Base-by-base conservation (phyloP, 371 early-diverging fungal genomes). In the Mortierella sp. region DNA sequence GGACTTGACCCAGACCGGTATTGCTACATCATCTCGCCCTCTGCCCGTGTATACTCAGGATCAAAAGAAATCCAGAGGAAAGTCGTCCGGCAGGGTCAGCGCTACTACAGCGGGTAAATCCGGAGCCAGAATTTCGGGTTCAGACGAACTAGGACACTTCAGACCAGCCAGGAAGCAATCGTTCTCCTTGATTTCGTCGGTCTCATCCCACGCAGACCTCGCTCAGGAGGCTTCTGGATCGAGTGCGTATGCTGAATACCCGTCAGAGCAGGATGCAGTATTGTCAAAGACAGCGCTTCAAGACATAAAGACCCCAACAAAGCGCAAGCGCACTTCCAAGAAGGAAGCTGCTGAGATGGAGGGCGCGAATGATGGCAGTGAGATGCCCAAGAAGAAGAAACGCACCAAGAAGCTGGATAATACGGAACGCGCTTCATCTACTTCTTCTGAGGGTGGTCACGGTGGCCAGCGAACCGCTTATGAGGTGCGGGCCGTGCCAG, bases 401-500 rank as follows among this genome's bases (percentile, higher is more conserved):
- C 59, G 69, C 24, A 64, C 56, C 21, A 75, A 68, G 49, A 75
- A 75, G 55, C n/a, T 49, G n/a, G 49, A 59, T 11, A 69, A 69
- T 23, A 57, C 69, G 6, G 69, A 69, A 23, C 60, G 63, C 37
- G 69, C 63, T 21, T 69, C 76, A 3, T 51, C 76, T 21, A 64
- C 76, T 3, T 51, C 76, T 17, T 28, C 69, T 1, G 76, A 69
- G n/a, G 68, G 68, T 51, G 48, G 63, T 9, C 76, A 75, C 53
- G 76, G 76, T 9, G 76, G 76, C 14, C 69, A 75, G 41, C 69
- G 76, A n/a, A 52, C 50, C n/a, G 69, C 68, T 27, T 69, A 69
- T 41, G 76, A 69, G 21, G 69, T 69, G 3, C 69, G 69, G 14
- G 69, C 63, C 12, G 24, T 69, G 15, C 64, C 68, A 14, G 48